These are phyloP conservation scores for Mucor mucedo DNA, from an alignment of 371 early-diverging fungal genomes.

Conservation along the genomic window DNA sequence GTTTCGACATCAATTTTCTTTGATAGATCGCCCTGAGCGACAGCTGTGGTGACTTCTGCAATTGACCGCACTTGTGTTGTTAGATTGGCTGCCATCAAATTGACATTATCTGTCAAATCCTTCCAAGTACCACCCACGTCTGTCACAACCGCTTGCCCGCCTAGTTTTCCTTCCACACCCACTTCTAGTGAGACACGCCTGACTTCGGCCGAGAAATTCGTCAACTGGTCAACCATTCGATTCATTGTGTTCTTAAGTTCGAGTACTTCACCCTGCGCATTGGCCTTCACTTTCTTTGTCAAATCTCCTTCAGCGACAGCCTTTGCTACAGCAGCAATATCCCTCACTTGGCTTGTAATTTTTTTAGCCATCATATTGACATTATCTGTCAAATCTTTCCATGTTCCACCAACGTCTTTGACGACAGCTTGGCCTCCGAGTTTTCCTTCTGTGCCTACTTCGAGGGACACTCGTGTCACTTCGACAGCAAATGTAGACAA, in stretches of 20 bases:
- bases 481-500: conserved; percentile 61
- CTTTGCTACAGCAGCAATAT: conserved; percentile 35
- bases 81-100: conserved; percentile 64
- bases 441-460: conserved; percentile 55
- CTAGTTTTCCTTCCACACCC: conserved; percentile 60
- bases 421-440: conserved; percentile 65
- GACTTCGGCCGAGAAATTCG: conserved; percentile 62
- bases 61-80: conserved; percentile 62
- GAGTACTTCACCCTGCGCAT: conserved; percentile 35
- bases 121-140: conserved; percentile 65
- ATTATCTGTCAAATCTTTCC: conserved; percentile 57
- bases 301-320: conserved; percentile 41
- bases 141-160: conserved; percentile 61
- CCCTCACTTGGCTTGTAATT: conserved; percentile 37
- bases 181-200: conserved; percentile 67
- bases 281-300: conserved; percentile 34
- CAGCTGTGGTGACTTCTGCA: conserved; percentile 47
- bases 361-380: conserved; percentile 48
- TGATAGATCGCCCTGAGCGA: conserved; percentile 56
- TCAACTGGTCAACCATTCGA: conserved; percentile 39
- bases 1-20: conserved; percentile 51
- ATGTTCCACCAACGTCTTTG: conserved; percentile 56
- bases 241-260: conserved; percentile 35
- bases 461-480: conserved; percentile 56
- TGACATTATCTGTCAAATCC: conserved; percentile 65